These are phyloP conservation scores for Pholiota microspora DNA, from an alignment of 768 basidiomycete species.

Conservation along the genomic window DNA sequence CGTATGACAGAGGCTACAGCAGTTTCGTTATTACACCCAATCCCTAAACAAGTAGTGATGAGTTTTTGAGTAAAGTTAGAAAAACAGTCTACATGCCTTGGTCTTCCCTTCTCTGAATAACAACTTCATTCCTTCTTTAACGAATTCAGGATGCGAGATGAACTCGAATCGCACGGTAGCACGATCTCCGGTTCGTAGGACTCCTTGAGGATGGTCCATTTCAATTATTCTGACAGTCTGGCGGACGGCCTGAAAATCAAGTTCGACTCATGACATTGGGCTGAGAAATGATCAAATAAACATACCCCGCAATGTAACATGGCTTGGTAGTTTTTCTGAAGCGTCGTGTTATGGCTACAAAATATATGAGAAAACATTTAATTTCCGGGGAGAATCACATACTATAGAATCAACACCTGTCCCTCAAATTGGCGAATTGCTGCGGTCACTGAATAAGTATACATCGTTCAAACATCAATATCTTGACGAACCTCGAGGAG, in stretches of 20 bases:
- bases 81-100: constrained; percentile 52
- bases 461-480: neutral
- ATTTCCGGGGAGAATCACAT: constrained; percentile 26
- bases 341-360: constrained; percentile 82
- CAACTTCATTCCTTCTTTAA: constrained; percentile 92
- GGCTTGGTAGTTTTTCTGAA: constrained; percentile 92
- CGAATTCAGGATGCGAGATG: constrained; percentile 86
- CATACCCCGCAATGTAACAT: constrained; percentile 91
- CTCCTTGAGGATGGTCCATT: constrained; percentile 87
- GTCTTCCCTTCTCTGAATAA: constrained; percentile 96
- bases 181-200: constrained; percentile 92
- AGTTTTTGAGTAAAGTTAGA: constrained; percentile 3
- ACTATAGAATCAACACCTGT: constrained; percentile 92
- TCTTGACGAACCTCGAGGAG: constrained; percentile 61
- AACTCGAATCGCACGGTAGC: constrained; percentile 96
- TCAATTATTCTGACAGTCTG: constrained; percentile 91
- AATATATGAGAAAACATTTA: constrained; percentile 2
- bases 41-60: constrained; percentile 45
- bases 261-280: constrained; percentile 1
- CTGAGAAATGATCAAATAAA: neutral
- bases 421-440: constrained; percentile 89
- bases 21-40: constrained; percentile 74
- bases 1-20: constrained; percentile 34
- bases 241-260: constrained; percentile 64
- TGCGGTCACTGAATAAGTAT: constrained; percentile 22